Evolutionary conservation across 164 flowering plant species (phyloP), one percentile per base, ranked within the genome.

Genomic region (Liquidambar formosana): DNA sequence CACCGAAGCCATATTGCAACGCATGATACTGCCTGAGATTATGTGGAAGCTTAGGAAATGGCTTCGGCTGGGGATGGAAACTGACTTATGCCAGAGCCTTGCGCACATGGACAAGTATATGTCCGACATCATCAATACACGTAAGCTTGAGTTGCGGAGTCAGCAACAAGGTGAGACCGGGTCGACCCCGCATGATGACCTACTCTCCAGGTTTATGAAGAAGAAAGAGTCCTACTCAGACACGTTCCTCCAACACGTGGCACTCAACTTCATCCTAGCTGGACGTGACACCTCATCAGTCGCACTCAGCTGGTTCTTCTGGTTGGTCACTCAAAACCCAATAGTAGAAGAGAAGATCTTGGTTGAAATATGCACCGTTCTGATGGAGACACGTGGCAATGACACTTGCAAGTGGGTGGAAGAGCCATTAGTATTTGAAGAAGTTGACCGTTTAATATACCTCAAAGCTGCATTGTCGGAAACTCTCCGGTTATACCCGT

Each of bases 251-350:
- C 86, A 74, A 65, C 85, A 86, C 64, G 93, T 86, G 81, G 93
- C 90, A n/a, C 87, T 86, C 67, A 88, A 82, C 53, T 88, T 88
- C 84, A 86, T 88, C 87, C 88, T 88, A 45, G 93, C 93, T 21
- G 93, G 93, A 67, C 89, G 93, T 3, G 93, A 88, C 88, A 78
- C 81, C 58, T 78, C 81, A 63, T 78, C 81, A 1, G 78, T 69
- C 8, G 81, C 81, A 0, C 21, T 78, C 63, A 68, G 76, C 69
- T 78, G 81, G 81, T 78, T 78, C 68, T 78, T 78, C 48, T 78
- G 78, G 78, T n/a, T 72, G 61, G 71, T 75, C 49, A 62, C 28
- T 28, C 54, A 62, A 26, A 60, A 78, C 63, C 76, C 76, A 11
- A n/a, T 49, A 18, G 76, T 66, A 18, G 81, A 78, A 26, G 76